These are phyloP conservation scores for Radiomyces spectabilis DNA, from an alignment of 192 early-diverging fungal genomes.

Conservation along the genomic window DNA sequence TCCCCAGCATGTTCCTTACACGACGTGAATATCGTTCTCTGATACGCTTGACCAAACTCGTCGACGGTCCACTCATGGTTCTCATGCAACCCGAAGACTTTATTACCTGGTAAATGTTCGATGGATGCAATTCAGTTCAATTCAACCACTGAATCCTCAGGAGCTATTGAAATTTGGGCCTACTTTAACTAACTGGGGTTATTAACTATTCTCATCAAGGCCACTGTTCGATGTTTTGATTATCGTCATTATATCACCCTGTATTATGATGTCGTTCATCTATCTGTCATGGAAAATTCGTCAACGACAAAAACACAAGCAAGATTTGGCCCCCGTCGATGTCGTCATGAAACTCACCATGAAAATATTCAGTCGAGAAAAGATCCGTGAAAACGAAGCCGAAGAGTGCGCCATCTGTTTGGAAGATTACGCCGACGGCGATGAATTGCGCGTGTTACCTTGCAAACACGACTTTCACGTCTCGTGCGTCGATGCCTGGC, in stretches of 20 bases:
- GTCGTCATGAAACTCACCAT: constrained; percentile 63
- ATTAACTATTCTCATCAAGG: constrained; percentile 21
- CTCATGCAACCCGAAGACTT: constrained; percentile 23
- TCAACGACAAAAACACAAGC: constrained; percentile 52
- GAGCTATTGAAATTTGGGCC: too few species aligned
- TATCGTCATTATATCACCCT: constrained; percentile 70
- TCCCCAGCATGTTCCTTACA: constrained; percentile 87
- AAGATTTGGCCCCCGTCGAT: constrained; percentile 66
- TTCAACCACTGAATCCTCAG: too few species aligned
- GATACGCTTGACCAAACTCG: constrained; percentile 26
- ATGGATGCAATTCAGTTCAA: too few species aligned
- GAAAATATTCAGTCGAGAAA: constrained; percentile 54
- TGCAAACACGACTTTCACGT: constrained; percentile 89
- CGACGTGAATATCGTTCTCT: constrained; percentile 60
- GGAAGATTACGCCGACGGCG: constrained; percentile 80
- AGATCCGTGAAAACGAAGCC: constrained; percentile 66
- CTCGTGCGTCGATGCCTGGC: constrained; percentile 87
- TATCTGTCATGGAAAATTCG: constrained; percentile 65
- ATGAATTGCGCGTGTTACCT: constrained; percentile 70
- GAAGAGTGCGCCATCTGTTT: constrained; percentile 88
- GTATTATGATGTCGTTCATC: constrained; percentile 65
- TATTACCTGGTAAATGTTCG: constrained; percentile 51
- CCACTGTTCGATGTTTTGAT: constrained; percentile 75
- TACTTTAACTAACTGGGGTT: neutral
- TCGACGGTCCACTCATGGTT: constrained; percentile 23